phyloP scores from a whole-genome alignment of 148 eudicot species.

The Chenopodium album region DNA sequence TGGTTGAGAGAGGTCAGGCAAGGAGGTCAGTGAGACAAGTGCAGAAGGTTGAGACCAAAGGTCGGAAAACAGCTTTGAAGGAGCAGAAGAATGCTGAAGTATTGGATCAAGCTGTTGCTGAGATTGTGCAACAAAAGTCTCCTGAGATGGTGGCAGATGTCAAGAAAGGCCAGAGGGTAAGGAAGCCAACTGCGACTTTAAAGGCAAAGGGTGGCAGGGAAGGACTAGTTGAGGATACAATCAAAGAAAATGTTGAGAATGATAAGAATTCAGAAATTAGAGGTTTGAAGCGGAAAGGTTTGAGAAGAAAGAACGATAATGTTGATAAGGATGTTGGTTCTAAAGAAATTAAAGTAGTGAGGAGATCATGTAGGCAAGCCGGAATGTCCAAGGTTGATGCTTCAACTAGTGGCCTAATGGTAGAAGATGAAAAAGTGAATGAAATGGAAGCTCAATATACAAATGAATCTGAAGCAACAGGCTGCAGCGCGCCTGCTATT shows the following conservation, averaged over 20 bases:
- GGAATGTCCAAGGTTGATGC: conserved; percentile 10
- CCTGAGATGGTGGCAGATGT: background rate
- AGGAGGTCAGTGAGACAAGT: conserved; percentile 17
- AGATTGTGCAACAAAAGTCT: background rate
- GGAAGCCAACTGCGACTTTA: background rate
- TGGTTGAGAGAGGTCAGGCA: background rate
- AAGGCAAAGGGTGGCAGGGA: background rate
- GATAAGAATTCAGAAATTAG: background rate
- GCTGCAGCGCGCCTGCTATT: background rate
- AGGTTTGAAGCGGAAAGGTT: background rate
- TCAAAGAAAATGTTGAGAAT: background rate
- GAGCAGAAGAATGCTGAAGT: background rate
- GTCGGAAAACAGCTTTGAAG: background rate
- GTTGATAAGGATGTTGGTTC: background rate
- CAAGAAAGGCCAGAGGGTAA: conserved; percentile 15
- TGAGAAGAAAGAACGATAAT: too few species aligned
- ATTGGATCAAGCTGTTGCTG: conserved; percentile 1
- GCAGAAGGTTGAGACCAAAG: background rate
- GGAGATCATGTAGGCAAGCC: conserved; percentile 19
- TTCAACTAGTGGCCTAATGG: background rate
- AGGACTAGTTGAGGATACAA: background rate
- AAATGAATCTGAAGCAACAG: background rate
- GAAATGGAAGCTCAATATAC: background rate
- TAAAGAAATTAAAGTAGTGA: background rate
- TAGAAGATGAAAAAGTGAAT: conserved; percentile 2